Percentiles rank a stretch among this genome's conserved stretches.
Conservation (phyloP, 2,329 filamentous ascomycete species). For the Pseudogymnoascus sp. region DNA sequence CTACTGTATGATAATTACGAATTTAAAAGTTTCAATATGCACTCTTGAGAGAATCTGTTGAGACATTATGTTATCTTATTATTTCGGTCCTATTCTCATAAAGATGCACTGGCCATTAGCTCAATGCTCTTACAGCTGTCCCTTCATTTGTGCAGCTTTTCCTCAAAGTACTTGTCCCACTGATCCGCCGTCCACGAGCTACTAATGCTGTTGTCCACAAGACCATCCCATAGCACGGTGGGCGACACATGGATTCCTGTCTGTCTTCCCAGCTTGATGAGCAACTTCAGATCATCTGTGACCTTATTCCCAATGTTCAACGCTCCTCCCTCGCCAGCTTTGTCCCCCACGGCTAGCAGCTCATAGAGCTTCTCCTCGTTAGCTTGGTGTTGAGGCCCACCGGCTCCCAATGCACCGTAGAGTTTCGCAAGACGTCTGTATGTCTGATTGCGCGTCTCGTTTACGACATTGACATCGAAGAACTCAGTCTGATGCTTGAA, state of each 20-base stretch:
- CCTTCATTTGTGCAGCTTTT: conserved; percentile 34
- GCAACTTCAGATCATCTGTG: conserved; percentile 75
- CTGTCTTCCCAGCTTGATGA: conserved; percentile 72
- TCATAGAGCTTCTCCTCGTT: conserved; percentile 62
- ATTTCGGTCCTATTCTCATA: background rate
- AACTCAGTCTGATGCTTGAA: conserved; percentile 61
- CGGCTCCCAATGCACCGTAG: conserved; percentile 49
- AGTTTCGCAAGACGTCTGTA: conserved; percentile 72
- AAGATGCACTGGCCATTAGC: background rate
- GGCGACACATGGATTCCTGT: conserved; percentile 85
- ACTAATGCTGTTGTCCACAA: conserved; percentile 70
- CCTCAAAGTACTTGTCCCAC: conserved; percentile 76
- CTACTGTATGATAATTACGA: no score
- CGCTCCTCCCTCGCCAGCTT: conserved; percentile 55
- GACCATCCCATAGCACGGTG: conserved; percentile 80
- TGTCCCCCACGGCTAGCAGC: conserved; percentile 60
- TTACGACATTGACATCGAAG: conserved; percentile 78
- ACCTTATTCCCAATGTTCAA: conserved; percentile 75
- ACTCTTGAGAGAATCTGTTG: background rate
- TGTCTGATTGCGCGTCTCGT: conserved; percentile 76
- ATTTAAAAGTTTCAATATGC: background rate
- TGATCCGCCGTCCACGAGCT: conserved; percentile 71
- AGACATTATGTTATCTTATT: background rate
- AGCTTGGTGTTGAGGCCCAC: conserved; percentile 30
- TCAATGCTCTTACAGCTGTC: background rate